Base-by-base conservation (phyloP, 352 stramenopile genomes). In the Globisporangium megalacanthum region DNA sequence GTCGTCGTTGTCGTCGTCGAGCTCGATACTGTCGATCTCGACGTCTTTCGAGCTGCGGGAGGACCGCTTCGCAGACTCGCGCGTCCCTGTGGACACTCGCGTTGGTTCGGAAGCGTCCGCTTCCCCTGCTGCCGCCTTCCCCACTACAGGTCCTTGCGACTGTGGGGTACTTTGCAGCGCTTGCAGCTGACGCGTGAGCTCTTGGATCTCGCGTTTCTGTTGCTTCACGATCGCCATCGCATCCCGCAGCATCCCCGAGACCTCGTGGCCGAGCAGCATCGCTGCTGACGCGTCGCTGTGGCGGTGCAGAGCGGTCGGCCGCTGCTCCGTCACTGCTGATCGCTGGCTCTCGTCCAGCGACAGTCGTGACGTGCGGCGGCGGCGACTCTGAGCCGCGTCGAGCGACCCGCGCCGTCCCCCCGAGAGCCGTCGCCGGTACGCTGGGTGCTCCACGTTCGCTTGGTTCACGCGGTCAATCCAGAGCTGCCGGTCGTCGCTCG, bases 171-270 rank as follows among this genome's bases (percentile, higher is more conserved):
- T 29, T 56, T 74, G 54, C 19, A 59, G 53, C 14, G 39, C 54
- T 14, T 65, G 31, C 6, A 87, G 19, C 44, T 72, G 60, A 17
- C 60, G 54, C 49, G 72, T 77, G 15, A 88, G 68, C 44, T 84
- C 69, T 3, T 73, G n/a, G 53, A 94, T 92, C 55, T 94, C 82
- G 6, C 74, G 56, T 42, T 84, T 85, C 54, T 94, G 84, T 45
- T 77, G 77, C 44, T 76, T 72, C 50, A 92, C 70, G 51, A 90
- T 61, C 35, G 58, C 54, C 71, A 94, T 74, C 1, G 84, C 84
- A 41, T 90, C 82, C 7, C 69, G 71, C n/a, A 94, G 65, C 73
- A 82, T 77, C 37, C 83, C 60, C 0, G 75, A 78, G 19, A 84
- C 60, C 19, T 89, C 77, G 0, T 68, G 53, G 6, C 79, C 68